Evolutionary conservation across 306 rosid genomes (phyloP).

Genomic region (Pterocarpus macrocarpus): DNA sequence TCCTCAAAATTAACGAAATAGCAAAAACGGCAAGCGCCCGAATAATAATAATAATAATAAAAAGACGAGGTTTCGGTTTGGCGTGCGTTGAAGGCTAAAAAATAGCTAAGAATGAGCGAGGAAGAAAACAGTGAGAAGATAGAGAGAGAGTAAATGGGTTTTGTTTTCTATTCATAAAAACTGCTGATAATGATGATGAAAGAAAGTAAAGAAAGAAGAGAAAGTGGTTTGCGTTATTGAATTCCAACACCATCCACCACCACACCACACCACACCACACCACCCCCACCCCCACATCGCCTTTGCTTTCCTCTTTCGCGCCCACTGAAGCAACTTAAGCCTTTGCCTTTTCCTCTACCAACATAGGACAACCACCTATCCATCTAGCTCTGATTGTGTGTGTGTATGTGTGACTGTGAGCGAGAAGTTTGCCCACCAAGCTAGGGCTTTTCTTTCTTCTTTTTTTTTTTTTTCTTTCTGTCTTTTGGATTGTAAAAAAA

Average conservation of each 20-base stretch:
- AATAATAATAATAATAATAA: background rate
- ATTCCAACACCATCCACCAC: background rate
- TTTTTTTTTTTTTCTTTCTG: background rate
- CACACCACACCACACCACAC: background rate
- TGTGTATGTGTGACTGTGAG: background rate
- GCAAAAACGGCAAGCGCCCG: background rate
- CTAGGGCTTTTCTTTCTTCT: background rate
- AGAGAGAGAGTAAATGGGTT: background rate
- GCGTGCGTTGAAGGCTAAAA: background rate
- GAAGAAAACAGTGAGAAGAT: background rate
- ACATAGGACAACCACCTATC: background rate
- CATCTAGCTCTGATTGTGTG: background rate
- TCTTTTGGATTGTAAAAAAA: background rate
- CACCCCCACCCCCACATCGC: background rate
- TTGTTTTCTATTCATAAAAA: background rate
- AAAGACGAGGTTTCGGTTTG: background rate
- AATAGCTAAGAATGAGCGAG: background rate
- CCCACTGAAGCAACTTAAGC: background rate
- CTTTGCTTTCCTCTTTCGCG: conserved; percentile 36
- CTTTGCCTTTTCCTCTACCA: background rate
- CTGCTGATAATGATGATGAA: background rate
- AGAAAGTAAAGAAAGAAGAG: background rate
- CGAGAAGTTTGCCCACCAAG: background rate
- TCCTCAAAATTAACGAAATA: background rate
- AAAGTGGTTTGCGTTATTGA: background rate